Conservation (phyloP, 352 stramenopile genomes). For the Globisporangium paddicum region DNA sequence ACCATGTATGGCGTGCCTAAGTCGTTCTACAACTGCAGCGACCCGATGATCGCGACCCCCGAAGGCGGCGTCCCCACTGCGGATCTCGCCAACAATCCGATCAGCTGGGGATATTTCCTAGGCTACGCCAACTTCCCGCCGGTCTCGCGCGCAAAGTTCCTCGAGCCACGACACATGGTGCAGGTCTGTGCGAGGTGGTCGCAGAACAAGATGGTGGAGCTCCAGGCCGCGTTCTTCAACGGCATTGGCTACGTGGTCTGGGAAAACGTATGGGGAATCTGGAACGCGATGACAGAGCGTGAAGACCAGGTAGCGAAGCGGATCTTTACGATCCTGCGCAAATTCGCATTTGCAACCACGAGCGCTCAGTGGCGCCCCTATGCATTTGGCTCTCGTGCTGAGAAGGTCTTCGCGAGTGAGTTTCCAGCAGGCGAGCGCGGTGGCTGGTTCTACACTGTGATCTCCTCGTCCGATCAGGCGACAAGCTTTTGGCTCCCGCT, state of each 20-base stretch:
- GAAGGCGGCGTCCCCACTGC: conserved; percentile 68
- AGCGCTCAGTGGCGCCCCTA: conserved; percentile 53
- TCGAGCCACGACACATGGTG: conserved; percentile 79
- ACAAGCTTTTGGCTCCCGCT: conserved; percentile 33
- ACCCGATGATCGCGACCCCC: conserved; percentile 44
- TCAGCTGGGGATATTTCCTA: conserved; percentile 81
- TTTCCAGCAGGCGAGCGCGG: conserved; percentile 26
- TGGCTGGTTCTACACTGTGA: conserved; percentile 53
- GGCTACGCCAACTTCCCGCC: conserved; percentile 64
- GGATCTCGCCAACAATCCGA: conserved; percentile 58
- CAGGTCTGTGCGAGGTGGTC: conserved; percentile 82
- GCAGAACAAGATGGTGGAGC: conserved; percentile 49
- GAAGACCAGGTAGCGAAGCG: conserved; percentile 62
- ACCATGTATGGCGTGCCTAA: conserved; percentile 85
- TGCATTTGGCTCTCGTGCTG: conserved; percentile 15
- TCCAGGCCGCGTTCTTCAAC: conserved; percentile 82
- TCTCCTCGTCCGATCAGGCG: conserved; percentile 34
- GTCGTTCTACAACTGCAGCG: conserved; percentile 75
- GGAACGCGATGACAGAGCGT: conserved; percentile 71
- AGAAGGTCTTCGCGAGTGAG: conserved; percentile 40
- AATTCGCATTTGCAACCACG: conserved; percentile 42
- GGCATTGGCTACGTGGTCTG: conserved; percentile 82
- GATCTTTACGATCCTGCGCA: conserved; percentile 57
- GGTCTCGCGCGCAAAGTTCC: conserved; percentile 69
- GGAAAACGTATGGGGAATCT: conserved; percentile 90